A percentile compares a stretch with the other conserved stretches of the same genome.
phyloP scores from a whole-genome alignment of 192 early-diverging fungal species.

The Entomortierella parvispora region DNA sequence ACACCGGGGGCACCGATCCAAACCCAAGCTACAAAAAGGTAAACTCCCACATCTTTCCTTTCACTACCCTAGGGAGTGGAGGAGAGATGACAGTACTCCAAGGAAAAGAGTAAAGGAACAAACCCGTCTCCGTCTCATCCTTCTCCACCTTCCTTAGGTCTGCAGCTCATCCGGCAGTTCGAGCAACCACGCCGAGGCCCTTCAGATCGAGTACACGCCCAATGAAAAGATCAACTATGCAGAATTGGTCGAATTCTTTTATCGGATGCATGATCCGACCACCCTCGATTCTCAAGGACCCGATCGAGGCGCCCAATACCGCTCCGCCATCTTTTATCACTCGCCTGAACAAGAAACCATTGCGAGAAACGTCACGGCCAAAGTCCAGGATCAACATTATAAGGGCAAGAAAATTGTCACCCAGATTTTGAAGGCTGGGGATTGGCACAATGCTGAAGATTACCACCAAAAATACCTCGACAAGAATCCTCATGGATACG shows the following conservation, averaged over 20 bases:
- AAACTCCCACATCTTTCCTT: too few species aligned
- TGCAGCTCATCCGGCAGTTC: background rate
- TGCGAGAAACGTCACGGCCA: slow-evolving; percentile 73
- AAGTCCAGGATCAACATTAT: slow-evolving; percentile 66
- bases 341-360: slow-evolving; percentile 71
- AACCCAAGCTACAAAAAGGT: slow-evolving; percentile 64
- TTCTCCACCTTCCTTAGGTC: too few species aligned
- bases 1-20: slow-evolving; percentile 58
- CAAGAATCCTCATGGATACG: slow-evolving; percentile 81
- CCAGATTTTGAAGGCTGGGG: slow-evolving; percentile 70
- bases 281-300: slow-evolving; percentile 83
- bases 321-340: slow-evolving; percentile 88
- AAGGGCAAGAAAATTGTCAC: slow-evolving; percentile 69
- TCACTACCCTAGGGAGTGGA: too few species aligned
- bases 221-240: slow-evolving; percentile 66
- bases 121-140: too few species aligned
- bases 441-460: slow-evolving; percentile 83
- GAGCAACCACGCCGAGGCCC: slow-evolving; percentile 79
- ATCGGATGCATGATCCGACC: slow-evolving; percentile 86
- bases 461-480: slow-evolving; percentile 83
- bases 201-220: slow-evolving; percentile 82
- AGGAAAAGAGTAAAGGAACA: too few species aligned
- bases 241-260: slow-evolving; percentile 82
- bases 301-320: slow-evolving; percentile 87
- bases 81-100: too few species aligned